Conservation (phyloP, 2,329 filamentous ascomycete species). For the Cercospora berteroae region DNA sequence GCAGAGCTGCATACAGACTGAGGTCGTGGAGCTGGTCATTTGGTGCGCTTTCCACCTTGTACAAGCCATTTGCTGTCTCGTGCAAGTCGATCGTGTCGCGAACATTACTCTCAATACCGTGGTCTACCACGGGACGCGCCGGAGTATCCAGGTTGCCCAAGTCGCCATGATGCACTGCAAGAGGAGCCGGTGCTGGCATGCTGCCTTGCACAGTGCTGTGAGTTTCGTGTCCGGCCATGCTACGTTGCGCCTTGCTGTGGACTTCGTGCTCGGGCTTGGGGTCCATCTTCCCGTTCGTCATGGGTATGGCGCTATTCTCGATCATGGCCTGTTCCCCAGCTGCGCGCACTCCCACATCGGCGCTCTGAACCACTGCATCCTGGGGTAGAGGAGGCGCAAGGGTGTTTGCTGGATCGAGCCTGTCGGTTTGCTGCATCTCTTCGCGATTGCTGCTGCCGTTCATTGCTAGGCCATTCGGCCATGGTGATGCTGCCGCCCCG, state of each 20-base stretch:
- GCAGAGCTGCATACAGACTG: background rate
- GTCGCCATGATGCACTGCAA: background rate
- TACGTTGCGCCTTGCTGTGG: background rate
- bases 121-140: slow-evolving; percentile 18
- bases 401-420: background rate
- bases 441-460: slow-evolving; percentile 14
- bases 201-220: background rate
- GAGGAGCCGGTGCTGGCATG: background rate
- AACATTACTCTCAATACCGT: slow-evolving; percentile 25
- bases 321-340: background rate
- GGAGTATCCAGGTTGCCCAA: slow-evolving; percentile 18
- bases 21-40: background rate
- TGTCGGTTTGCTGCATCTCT: slow-evolving; percentile 3
- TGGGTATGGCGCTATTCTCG: background rate
- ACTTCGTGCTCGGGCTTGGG: background rate
- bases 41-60: background rate
- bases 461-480: slow-evolving; percentile 12
- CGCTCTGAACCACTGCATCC: background rate
- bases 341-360: background rate
- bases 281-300: background rate
- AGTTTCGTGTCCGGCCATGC: background rate
- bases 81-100: slow-evolving; percentile 16
- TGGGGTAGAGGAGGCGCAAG: background rate
- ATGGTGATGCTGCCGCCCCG: slow-evolving; percentile 7
- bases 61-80: slow-evolving; percentile 2